Evolutionary conservation across 2,329 filamentous ascomycete genomes (phyloP), one percentile per base, ranked within the genome.

Genomic region (Emergomyces orientalis): DNA sequence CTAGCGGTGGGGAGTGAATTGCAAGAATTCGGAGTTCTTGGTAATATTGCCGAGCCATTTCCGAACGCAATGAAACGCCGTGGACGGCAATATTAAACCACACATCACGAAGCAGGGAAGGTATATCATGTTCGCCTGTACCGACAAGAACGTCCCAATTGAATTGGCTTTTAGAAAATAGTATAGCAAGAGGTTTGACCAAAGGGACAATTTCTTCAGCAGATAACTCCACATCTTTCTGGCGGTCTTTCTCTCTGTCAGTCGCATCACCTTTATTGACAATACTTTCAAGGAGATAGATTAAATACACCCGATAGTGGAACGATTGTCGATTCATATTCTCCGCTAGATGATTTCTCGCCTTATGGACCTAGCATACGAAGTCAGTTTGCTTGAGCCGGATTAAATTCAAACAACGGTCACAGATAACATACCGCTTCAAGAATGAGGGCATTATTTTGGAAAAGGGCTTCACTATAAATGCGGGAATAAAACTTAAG

Each of bases 71-170:
- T 11, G 87, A 88, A 72, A 97, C 96, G 4, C 92, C 94, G 73
- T 99, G 94, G 0, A 96, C 89, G 27, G 92, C 90, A 65, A 97
- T 91, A 71, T 99, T 99, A 78, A 97, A 97, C 94, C 94, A 99
- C 5, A 91, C 90, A 79, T 99, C 92, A 60, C 93, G 87, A 68
- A 94, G 84, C 63, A 95, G 78, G 65, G 89, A 83, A 8, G 86
- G 84, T 63, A 93, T 86, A 60, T 92, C 84, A 62, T 74, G 62
- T 77, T 76, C 63, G 65, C 67, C 61, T 66, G 71, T 62, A 72
- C 75, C 62, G n/a, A 64, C 61, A 27, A 73, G 73, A n/a, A 67
- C 59, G 22, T 64, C 66, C 14, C 63, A 49, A 22, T 64, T 60
- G n/a, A 69, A 66, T 43, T 65, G 67, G 39, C 70, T 57, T 25